Evolutionary conservation across 306 rosid species (phyloP), one percentile per base, ranked within the genome.

Genomic region (Hippophae tibetana): DNA sequence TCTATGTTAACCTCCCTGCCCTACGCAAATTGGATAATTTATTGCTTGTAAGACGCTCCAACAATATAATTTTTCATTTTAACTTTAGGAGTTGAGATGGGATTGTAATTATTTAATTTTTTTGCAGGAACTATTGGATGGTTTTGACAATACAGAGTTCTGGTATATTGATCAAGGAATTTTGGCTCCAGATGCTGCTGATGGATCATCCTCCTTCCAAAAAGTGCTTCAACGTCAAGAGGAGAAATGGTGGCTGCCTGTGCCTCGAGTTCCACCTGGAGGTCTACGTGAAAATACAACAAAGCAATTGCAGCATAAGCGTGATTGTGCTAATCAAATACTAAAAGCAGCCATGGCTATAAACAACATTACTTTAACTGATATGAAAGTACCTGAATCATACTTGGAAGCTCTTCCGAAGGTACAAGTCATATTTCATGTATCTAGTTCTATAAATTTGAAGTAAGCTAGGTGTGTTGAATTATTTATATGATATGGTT

Each of bases 211-310:
- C 54, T 78, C 95, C 60, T 82, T 84, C 53, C 77, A 76, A 58
- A 81, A 75, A 78, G 81, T 81, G 2, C 87, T 87, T 54, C 83
- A 90, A 68, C 83, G 95, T 9, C 96, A 88, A 64, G 97, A 93
- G 65, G 99, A 84, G 56, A 93, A 88, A 61, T 88, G 99, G 97
- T 93, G 97, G 99, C 86, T 93, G 55, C 97, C 97, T 7, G 95
- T 88, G 8, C 99, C 97, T 6, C 82, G 89, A 50, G 94, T 86
- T 52, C 97, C 99, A 65, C 72, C 94, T 4, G 82, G 85, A 11
- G 99, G 97, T 48, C 94, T 93, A 63, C 71, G 72, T 7, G 90
- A 88, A 44, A 64, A 77, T 60, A 56, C 86, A 10, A 82, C 94
- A 73, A 88, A 79, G 74, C 81, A 88, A 50, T 51, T 93, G 80